phyloP scores from a whole-genome alignment of 495 filamentous ascomycete genomes.

The Letharia lupina region DNA sequence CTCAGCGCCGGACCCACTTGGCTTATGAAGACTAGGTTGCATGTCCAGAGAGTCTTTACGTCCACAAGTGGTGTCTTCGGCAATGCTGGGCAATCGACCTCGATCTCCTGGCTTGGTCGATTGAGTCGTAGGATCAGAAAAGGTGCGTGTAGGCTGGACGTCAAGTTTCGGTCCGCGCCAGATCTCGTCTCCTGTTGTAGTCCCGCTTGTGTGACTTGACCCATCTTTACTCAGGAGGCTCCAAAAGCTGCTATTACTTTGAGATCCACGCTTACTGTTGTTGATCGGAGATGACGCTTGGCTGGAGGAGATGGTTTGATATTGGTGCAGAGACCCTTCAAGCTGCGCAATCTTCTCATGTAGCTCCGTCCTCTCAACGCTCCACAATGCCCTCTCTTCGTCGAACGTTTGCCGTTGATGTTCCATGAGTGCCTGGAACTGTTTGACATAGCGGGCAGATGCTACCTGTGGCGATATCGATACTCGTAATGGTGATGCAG shows the following conservation, averaged over 20 bases:
- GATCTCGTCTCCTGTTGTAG: slow-evolving; percentile 18
- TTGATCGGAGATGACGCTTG: slow-evolving; percentile 4
- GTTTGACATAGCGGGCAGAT: slow-evolving; percentile 19
- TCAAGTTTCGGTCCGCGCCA: slow-evolving; percentile 20
- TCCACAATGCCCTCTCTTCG: slow-evolving; percentile 23
- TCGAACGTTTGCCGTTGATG: slow-evolving; percentile 20
- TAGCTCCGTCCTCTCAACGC: slow-evolving; percentile 19
- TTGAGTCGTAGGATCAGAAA: slow-evolving; percentile 15
- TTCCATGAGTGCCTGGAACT: slow-evolving; percentile 21
- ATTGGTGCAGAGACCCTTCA: slow-evolving; percentile 15
- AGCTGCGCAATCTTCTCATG: slow-evolving; percentile 19
- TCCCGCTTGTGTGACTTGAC: slow-evolving; percentile 7
- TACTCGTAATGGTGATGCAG: slow-evolving; percentile 6
- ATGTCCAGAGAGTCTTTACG: slow-evolving; percentile 6
- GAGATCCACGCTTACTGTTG: background rate
- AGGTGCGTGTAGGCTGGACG: slow-evolving; percentile 20
- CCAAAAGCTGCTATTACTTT: slow-evolving; percentile 7
- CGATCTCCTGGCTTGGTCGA: slow-evolving; percentile 7
- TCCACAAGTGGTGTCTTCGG: slow-evolving; percentile 12
- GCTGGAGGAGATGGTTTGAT: slow-evolving; percentile 7
- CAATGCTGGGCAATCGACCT: slow-evolving; percentile 19
- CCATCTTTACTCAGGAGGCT: background rate
- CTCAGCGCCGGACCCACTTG: slow-evolving; percentile 2
- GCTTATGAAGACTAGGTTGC: background rate
- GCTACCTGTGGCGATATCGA: slow-evolving; percentile 8